Evolutionary conservation across 306 rosid genomes (phyloP), one percentile per base, ranked within the genome.

Genomic region (cucumber (Cucumis sativus)): DNA sequence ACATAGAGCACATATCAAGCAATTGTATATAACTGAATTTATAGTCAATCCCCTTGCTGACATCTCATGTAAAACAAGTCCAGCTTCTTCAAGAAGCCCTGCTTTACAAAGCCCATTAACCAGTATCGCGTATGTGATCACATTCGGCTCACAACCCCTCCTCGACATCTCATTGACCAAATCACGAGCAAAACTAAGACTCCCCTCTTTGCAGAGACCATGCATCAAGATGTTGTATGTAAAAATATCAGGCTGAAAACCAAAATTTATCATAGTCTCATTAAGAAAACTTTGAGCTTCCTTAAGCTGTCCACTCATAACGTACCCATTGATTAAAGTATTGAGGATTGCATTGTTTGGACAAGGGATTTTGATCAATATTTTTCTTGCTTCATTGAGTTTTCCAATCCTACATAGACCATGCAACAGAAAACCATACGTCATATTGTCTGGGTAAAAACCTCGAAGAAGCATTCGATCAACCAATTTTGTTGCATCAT

Each of bases 281-380:
- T 84, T 78, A 69, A 92, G 39, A 60, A 94, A 78, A 77, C 58
- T 89, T 84, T 81, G 83, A 28, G 96, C 97, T 80, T 92, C 96
- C 65, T 89, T 92, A 81, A 84, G 86, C 74, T 83, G 82, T 80
- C 96, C 93, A 61, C 79, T 79, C 66, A 81, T 65, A 62, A 92
- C 92, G 83, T 92, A 94, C 35, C 98, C 98, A 84, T 88, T 88
- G 30, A 92, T 90, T 81, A 94, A 69, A 33, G 91, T 92, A 85
- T 88, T 95, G 77, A 88, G 87, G 43, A 86, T 88, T 45, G 87
- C 88, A 55, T 77, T 72, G 80, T 89, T 95, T 8, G 89, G 92
- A 40, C 84, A 72, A 14, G 93, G 89, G 84, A 89, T 80, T 84
- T 87, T 88, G 79, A 78, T 79, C 64, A 95, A 76, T 79, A 90